Evolutionary conservation across 2,329 filamentous ascomycete genomes (phyloP).

Genomic region (Botryotinia convoluta): DNA sequence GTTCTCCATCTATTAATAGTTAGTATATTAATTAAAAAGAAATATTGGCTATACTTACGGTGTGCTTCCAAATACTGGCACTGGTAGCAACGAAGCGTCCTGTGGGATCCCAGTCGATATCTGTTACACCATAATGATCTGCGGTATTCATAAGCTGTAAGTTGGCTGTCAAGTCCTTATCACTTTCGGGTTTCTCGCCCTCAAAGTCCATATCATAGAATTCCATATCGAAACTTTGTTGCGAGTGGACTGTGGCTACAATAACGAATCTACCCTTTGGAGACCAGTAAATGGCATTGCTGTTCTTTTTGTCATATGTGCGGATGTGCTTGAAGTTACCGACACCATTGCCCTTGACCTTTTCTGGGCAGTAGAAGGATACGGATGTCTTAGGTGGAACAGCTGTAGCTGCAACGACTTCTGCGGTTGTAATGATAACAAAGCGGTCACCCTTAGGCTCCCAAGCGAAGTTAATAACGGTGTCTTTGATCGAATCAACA

Average conservation of each 20-base stretch:
- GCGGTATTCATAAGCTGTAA: conserved; percentile 89
- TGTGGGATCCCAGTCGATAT: conserved; percentile 97
- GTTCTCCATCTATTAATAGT: conserved; percentile 80
- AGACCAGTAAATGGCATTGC: conserved; percentile 99
- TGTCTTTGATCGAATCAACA: conserved; percentile 96
- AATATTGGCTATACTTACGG: conserved; percentile 58
- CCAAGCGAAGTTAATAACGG: conserved; percentile 99
- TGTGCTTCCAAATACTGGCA: conserved; percentile 93
- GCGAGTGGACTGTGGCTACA: conserved; percentile 86
- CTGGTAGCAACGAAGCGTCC: conserved; percentile 92
- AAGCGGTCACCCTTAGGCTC: conserved; percentile 97
- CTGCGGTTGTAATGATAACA: conserved; percentile 91
- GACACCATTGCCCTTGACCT: conserved; percentile 73
- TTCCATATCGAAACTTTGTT: conserved; percentile 91
- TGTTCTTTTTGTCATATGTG: conserved; percentile 98
- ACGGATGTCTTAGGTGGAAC: conserved; percentile 93
- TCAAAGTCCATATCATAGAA: conserved; percentile 99
- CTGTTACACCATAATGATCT: conserved; percentile 96
- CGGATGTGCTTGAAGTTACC: conserved; percentile 97
- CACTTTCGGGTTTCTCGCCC: conserved; percentile 87
- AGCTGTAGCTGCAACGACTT: conserved; percentile 72
- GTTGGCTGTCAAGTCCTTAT: conserved; percentile 94
- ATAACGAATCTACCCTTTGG: conserved; percentile 93
- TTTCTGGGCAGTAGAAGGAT: conserved; percentile 95
- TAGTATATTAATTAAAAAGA: conserved; percentile 26